Evolutionary conservation across 75 land plant species (phyloP), one percentile per base, ranked within the genome.

Genomic region (Picea glauca): DNA sequence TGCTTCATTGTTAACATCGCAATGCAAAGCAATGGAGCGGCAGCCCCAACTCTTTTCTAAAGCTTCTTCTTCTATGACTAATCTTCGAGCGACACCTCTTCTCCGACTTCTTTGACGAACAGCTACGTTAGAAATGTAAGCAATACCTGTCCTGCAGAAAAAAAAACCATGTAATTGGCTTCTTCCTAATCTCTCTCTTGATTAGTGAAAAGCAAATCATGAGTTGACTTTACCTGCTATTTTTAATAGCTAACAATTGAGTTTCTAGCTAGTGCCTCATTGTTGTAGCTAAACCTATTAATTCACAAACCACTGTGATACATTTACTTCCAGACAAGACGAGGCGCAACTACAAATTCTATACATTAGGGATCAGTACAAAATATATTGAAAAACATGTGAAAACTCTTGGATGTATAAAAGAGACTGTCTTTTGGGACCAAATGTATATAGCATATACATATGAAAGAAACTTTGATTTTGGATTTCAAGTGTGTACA

Each of bases 1-100:
- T 12, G 82, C 91, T 7, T 78, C 68, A 60, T 94, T 92, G 77
- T 76, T 79, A 20, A 62, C 63, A 60, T 92, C 97, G 76, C 94
- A 92, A 63, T 94, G 97, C 78, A 94, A 78, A 35, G 97, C 93
- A 30, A 94, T 84, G 38, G 97, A 88, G 33, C 91, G 91, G 79
- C 97, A 94, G 13, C 93, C 97, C 97, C 97, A 94, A 67, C 81
- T 81, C 63, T 43, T 62, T 5, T 94, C 97, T 77, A 82, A 58
- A 11, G 83, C n/a, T n/a, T n/a, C n/a, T n/a, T n/a, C n/a, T n/a
- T n/a, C n/a, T n/a, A n/a, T n/a, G n/a, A n/a, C n/a, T n/a, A n/a
- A n/a, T n/a, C n/a, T n/a, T n/a, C n/a, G n/a, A n/a, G n/a, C n/a
- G n/a, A n/a, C n/a, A n/a, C n/a, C n/a, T n/a, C n/a, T n/a, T n/a